Percentiles rank a stretch among this genome's conserved stretches.
Conservation (phyloP, 805 yeast genomes). For the Candida peoriensis region DNA sequence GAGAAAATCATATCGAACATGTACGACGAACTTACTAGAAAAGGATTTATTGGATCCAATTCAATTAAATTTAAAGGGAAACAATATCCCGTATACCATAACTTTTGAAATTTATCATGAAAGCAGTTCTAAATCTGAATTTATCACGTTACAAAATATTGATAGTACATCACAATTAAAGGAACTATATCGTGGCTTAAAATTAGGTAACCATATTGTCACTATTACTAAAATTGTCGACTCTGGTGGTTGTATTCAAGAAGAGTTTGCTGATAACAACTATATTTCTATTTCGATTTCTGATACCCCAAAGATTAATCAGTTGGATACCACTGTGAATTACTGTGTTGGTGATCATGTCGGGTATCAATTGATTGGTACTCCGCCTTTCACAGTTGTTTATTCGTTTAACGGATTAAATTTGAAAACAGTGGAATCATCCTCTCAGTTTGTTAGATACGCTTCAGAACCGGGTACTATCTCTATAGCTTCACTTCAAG, state of each 20-base stretch:
- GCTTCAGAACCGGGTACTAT: constrained; percentile 83
- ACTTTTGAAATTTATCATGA: constrained; percentile 58
- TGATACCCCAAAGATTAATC: constrained; percentile 66
- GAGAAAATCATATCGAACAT: constrained; percentile 46
- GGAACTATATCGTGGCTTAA: constrained; percentile 45
- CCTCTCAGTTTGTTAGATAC: constrained; percentile 53
- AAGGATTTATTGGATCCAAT: constrained; percentile 42
- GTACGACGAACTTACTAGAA: constrained; percentile 36
- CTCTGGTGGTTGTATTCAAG: constrained; percentile 61
- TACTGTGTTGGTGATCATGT: constrained; percentile 94
- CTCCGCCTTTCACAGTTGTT: constrained; percentile 70
- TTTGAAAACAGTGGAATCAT: constrained; percentile 50
- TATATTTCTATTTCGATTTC: constrained; percentile 56
- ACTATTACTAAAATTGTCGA: constrained; percentile 57
- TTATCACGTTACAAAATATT: constrained; percentile 40
- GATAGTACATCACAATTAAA: constrained; percentile 33
- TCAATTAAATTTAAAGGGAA: constrained; percentile 46
- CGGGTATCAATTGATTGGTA: constrained; percentile 68
- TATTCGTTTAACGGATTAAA: constrained; percentile 65
- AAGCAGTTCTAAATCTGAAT: constrained; percentile 47
- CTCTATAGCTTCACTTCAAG: constrained; percentile 61
- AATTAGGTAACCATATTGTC: constrained; percentile 68
- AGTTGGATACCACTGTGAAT: constrained; percentile 37
- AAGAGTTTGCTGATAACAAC: constrained; percentile 36
- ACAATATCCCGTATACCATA: constrained; percentile 58